Conservation (phyloP, 2,329 filamentous ascomycete species). For the Dactylellina parvicollis region DNA sequence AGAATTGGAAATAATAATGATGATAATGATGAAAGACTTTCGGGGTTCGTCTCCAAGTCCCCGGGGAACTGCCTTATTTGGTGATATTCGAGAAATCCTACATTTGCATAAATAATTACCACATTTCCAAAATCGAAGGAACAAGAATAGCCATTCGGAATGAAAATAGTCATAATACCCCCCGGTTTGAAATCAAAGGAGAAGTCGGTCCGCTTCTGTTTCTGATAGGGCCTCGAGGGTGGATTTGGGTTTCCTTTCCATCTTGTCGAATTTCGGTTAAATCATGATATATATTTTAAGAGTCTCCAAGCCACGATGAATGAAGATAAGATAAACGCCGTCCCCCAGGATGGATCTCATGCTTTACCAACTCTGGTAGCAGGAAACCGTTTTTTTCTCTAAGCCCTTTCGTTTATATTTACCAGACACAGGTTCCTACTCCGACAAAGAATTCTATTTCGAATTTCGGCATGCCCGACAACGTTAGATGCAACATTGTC, state of each 20-base stretch:
- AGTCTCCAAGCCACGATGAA: conserved; percentile 21
- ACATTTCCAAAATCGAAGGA: not conserved
- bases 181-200: not conserved
- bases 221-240: not conserved
- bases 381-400: no score
- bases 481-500: conserved; percentile 7
- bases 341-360: no score
- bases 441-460: not conserved
- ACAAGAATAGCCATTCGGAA: no score
- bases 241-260: not conserved
- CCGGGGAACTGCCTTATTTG: conserved; percentile 14
- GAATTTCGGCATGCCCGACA: conserved; percentile 15
- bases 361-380: no score
- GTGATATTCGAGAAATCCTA: conserved; percentile 33
- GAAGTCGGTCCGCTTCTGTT: not conserved
- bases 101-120: not conserved
- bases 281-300: not conserved
- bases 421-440: conserved; percentile 9
- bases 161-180: not conserved
- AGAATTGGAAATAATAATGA: not conserved
- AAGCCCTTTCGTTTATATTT: no score
- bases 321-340: conserved; percentile 13
- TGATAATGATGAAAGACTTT: not conserved
- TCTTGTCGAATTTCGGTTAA: not conserved
- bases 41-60: not conserved